These are phyloP conservation scores for Candida glucosophila DNA, from an alignment of 1,139 yeast genomes.

Conservation along the genomic window DNA sequence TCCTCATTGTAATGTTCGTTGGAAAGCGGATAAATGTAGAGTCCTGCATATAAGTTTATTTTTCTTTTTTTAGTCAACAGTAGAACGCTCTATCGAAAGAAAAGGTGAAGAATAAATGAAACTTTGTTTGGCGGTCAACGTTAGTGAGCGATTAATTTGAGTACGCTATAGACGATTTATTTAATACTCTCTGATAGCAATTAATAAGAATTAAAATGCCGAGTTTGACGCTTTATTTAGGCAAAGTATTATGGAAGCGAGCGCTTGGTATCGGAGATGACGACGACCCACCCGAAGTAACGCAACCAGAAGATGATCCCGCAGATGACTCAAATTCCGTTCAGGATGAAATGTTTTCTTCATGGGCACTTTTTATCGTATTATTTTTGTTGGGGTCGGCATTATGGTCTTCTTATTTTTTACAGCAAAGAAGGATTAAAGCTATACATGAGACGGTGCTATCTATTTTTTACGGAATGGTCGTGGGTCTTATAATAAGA, in stretches of 20 bases:
- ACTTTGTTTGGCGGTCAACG: too few relatives aligned
- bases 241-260: slow-evolving; percentile 20
- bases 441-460: slow-evolving; percentile 96
- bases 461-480: slow-evolving; percentile 94
- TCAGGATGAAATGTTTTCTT: slow-evolving; percentile 91
- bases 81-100: too few relatives aligned
- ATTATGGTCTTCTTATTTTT: slow-evolving; percentile 87
- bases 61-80: too few relatives aligned
- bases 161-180: too few relatives aligned
- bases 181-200: too few relatives aligned
- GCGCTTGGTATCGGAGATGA: slow-evolving; percentile 20
- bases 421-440: slow-evolving; percentile 85
- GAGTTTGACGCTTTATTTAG: slow-evolving; percentile 18
- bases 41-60: too few relatives aligned
- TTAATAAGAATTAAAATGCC: slow-evolving; percentile 12
- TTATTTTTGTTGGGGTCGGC: slow-evolving; percentile 77
- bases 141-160: too few relatives aligned
- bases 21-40: too few relatives aligned
- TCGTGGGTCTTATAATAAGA: slow-evolving; percentile 85
- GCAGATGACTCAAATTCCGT: slow-evolving; percentile 71
- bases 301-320: slow-evolving; percentile 50
- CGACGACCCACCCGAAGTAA: slow-evolving; percentile 37
- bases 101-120: too few relatives aligned
- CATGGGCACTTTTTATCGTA: slow-evolving; percentile 93
- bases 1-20: too few relatives aligned